Evolutionary conservation across 192 early-diverging fungal species (phyloP).

Genomic region (Podila epigama): DNA sequence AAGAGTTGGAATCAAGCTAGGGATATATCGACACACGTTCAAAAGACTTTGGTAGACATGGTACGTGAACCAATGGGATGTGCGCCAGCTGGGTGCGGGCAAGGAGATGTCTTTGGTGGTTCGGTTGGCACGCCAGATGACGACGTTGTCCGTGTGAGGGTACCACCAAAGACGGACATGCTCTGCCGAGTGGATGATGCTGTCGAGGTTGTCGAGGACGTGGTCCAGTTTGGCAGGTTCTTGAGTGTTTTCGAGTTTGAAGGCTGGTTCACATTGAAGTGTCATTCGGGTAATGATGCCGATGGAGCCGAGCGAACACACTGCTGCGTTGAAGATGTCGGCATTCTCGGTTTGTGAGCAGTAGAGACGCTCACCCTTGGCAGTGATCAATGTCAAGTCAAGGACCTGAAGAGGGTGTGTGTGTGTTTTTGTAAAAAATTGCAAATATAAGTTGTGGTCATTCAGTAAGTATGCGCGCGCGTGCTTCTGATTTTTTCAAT

Average conservation of each 20-base stretch:
- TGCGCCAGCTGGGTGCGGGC: conserved; percentile 14
- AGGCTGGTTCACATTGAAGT: conserved; percentile 70
- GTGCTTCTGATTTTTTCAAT: too few species aligned
- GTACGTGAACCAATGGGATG: conserved; percentile 34
- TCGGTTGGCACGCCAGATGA: conserved; percentile 73
- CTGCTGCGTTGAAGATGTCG: conserved; percentile 72
- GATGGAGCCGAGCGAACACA: conserved; percentile 71
- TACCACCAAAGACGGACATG: conserved; percentile 84
- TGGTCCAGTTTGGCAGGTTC: conserved; percentile 61
- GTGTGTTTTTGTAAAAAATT: background rate
- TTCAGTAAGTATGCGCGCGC: background rate
- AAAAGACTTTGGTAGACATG: conserved; percentile 66
- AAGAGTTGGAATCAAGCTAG: conserved; percentile 55
- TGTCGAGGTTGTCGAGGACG: conserved; percentile 59
- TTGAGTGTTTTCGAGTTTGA: conserved; percentile 72
- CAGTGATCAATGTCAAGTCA: conserved; percentile 69
- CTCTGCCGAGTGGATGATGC: conserved; percentile 67
- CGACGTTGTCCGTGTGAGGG: conserved; percentile 73
- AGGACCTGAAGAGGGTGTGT: conserved; percentile 42
- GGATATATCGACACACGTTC: conserved; percentile 60
- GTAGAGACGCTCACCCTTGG: conserved; percentile 52
- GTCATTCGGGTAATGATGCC: conserved; percentile 75
- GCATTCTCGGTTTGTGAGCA: conserved; percentile 56
- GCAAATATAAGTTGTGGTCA: background rate
- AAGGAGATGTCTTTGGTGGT: conserved; percentile 43